Conservation (phyloP, 257 asterid genomes). For the Dorcoceras hygrometricum region DNA sequence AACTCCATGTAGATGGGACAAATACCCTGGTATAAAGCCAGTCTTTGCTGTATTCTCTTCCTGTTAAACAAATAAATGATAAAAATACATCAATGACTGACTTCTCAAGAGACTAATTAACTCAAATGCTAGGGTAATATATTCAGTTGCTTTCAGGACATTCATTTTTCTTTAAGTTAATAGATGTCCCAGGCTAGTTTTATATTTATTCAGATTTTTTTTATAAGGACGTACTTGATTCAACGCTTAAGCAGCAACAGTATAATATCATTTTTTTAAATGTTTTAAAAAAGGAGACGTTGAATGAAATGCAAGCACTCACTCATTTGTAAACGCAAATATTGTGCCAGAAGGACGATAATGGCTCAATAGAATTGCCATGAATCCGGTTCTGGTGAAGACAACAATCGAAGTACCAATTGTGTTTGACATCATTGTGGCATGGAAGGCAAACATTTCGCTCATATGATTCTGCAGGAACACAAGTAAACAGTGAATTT, state of each 20-base stretch:
- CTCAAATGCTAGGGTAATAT: neutral
- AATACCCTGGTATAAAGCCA: constrained; percentile 93
- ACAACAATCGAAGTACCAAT: constrained; percentile 90
- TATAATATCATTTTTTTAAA: neutral
- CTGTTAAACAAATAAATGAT: constrained; percentile 41
- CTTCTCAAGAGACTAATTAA: neutral
- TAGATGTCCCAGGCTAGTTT: neutral
- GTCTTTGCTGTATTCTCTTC: constrained; percentile 84
- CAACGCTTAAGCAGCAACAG: neutral
- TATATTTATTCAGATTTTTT: neutral
- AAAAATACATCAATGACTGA: constrained; percentile 13
- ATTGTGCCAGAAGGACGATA: constrained; percentile 94
- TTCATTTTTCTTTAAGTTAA: neutral
- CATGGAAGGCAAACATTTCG: constrained; percentile 98
- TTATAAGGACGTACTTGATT: neutral
- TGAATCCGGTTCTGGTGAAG: constrained; percentile 91
- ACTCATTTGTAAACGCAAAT: constrained; percentile 96
- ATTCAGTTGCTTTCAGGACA: neutral
- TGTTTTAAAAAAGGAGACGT: neutral
- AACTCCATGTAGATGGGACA: constrained; percentile 89
- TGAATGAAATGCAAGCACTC: constrained; percentile 30
- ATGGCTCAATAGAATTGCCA: constrained; percentile 94
- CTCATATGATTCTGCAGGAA: constrained; percentile 91
- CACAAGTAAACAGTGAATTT: constrained; percentile 16
- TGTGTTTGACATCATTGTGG: constrained; percentile 95